Percentiles rank a stretch among this genome's conserved stretches.
These are phyloP conservation scores for Claviceps digitariae DNA, from an alignment of 2,329 filamentous ascomycete species.

Conservation along the genomic window DNA sequence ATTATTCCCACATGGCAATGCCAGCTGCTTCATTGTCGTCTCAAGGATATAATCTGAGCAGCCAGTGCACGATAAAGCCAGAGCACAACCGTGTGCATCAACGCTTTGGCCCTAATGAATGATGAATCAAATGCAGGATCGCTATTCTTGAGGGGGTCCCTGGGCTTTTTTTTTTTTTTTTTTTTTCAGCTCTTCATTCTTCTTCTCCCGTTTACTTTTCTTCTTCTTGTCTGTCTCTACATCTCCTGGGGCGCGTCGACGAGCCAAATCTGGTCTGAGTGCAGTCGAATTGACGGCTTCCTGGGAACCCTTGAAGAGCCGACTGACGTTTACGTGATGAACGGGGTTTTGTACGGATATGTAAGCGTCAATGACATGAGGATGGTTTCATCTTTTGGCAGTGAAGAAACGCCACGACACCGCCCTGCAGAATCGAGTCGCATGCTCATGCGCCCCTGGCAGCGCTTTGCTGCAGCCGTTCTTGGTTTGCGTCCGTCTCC, in stretches of 20 bases:
- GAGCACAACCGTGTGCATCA: constrained; percentile 1
- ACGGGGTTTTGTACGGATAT: neutral
- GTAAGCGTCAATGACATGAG: neutral
- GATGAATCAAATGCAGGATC: neutral
- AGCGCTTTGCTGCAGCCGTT: no score
- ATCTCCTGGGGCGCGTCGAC: no score
- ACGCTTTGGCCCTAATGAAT: neutral
- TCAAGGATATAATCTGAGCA: constrained; percentile 1
- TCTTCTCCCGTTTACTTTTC: no score
- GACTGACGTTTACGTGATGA: neutral
- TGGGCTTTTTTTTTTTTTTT: no score
- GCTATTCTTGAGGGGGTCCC: no score
- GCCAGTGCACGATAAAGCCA: neutral
- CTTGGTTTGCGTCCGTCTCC: no score
- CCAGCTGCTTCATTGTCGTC: neutral
- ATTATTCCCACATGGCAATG: constrained; percentile 3
- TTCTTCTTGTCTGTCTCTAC: no score
- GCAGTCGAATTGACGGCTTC: neutral
- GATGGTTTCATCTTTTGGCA: neutral
- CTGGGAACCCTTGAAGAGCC: neutral
- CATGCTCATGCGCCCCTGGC: no score
- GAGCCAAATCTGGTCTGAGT: no score
- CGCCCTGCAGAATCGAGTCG: no score
- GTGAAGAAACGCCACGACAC: no score
- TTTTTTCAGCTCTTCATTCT: no score